Conservation (phyloP, 768 basidiomycete genomes). For the Mycena vulgaris region DNA sequence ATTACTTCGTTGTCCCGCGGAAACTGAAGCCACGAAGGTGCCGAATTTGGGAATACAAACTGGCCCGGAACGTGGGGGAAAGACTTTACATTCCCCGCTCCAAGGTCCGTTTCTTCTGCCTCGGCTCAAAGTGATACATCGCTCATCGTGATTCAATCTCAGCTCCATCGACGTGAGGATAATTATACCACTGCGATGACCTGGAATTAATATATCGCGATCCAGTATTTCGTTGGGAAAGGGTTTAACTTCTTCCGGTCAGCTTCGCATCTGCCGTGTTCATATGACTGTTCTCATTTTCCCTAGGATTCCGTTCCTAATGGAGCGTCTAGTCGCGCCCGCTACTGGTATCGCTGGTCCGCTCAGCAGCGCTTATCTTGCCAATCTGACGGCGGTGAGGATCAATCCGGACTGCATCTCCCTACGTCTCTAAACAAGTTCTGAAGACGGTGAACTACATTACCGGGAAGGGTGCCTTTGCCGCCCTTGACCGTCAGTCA, state of each 20-base stretch:
- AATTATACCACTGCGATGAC: not conserved
- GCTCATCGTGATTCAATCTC: conserved; percentile 37
- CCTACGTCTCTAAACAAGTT: not conserved
- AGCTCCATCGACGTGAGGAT: conserved; percentile 54
- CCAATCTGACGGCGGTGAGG: conserved; percentile 61
- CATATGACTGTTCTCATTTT: not conserved
- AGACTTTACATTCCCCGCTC: conserved; percentile 46
- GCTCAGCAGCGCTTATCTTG: conserved; percentile 68
- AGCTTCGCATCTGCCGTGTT: not conserved
- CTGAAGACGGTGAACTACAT: conserved; percentile 70
- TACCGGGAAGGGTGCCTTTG: conserved; percentile 72
- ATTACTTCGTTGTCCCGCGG: not conserved
- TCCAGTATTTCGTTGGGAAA: conserved; percentile 68
- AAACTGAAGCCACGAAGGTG: conserved; percentile 40
- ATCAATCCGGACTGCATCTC: not conserved
- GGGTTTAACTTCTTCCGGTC: conserved; percentile 75
- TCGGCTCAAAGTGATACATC: not conserved
- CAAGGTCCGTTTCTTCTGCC: not conserved
- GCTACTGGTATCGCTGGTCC: conserved; percentile 68
- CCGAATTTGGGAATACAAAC: conserved; percentile 68
- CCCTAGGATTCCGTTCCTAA: conserved; percentile 63
- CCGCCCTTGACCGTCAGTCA: conserved; percentile 67
- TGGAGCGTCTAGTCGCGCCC: conserved; percentile 71
- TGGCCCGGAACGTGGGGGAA: conserved; percentile 63
- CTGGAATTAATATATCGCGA: conserved; percentile 37